Evolutionary conservation across 768 basidiomycete genomes (phyloP), one percentile per base, ranked within the genome.

Genomic region (Pulveroboletus frians): DNA sequence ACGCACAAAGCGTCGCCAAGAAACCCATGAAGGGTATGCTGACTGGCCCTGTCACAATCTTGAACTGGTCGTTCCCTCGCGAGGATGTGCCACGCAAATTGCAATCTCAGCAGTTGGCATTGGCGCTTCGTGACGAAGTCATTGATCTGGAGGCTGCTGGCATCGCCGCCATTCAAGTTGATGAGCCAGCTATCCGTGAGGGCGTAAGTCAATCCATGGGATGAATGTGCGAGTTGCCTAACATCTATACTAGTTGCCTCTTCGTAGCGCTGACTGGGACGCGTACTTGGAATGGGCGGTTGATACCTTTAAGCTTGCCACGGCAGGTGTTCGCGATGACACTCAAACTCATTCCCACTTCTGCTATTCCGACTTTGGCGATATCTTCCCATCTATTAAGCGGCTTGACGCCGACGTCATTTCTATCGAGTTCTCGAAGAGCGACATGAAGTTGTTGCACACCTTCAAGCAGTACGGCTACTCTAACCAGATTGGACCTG

Each of bases 31-130:
- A 99, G 85, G 95, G 95, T 59, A 97, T 98, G 96, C 79, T 98
- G 49, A 94, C 95, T 49, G 95, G 95, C 55, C 94, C 93, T 17
- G 94, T 97, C 69, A 93, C 92, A 54, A 96, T 99, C 73, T 83
- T 98, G 72, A 98, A 98, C 81, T 99, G 96, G 96, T 98, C 96
- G 30, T 99, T 99, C 94, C 96, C 96, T 65, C 95, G 96, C 71
- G 92, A 92, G 58, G 96, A 99, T 68, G 88, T 98, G 58, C 83
- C 88, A 47, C 90, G 91, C 67, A 95, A 98, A 74, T 71, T 94
- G 57, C 96, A 99, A 76, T 93, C 92, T 69, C 92, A 94, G 78
- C 96, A 99, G 71, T 83, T 99, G 58, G 96, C 96, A 48, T 81
- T 99, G 56, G 87, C 96, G 48, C 91, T 99, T 66, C 93, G 96